Base-by-base conservation (phyloP, 352 stramenopile species). In the Detonula confervacea region DNA sequence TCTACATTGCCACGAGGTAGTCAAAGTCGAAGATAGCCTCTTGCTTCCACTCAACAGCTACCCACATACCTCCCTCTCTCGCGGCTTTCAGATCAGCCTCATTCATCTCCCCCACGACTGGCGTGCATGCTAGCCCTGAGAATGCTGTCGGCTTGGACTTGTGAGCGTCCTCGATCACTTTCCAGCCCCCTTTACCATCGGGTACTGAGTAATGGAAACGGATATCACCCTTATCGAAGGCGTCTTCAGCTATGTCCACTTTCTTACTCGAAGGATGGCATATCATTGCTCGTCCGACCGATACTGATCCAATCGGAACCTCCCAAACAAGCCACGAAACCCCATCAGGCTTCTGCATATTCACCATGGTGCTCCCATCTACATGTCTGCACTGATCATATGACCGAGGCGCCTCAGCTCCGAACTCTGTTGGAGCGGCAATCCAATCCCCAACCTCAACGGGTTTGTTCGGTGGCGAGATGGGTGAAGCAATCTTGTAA, bases 1-100 rank as follows among this genome's bases (percentile, higher is more conserved):
- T n/a, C 29, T 65, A 65, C 56, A 65, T 65, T n/a, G 56, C 59
- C 33, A 68, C 42, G 14, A 68, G 59, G 25, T 68, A 68, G 25
- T 68, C 59, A 12, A 51, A 54, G 9, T 39, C 11, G 24, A 22
- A 37, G 37, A 68, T 42, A 24, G 35, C 20, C 11, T 12, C 11
- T 3, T 57, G 18, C 39, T 57, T 12, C 59, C 9, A 3, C 22
- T 51, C 2, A 4, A 46, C 8, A 39, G 29, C 18, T 24, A 66
- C 18, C 57, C 59, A 54, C 25, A 55, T 18, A n/a, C 59, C 59
- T 33, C 24, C 11, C 5, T 12, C 16, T 24, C 59, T 52, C 14
- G 59, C 59, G 8, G 37, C 42, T 25, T 25, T 29, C 59, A 18
- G n/a, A 42, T 68, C 59, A 39, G 20, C n/a, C 20, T 37, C 59